Evolutionary conservation across 228 moss, liverwort and hornwort species (phyloP).

Genomic region (Sphagnum fallax): DNA sequence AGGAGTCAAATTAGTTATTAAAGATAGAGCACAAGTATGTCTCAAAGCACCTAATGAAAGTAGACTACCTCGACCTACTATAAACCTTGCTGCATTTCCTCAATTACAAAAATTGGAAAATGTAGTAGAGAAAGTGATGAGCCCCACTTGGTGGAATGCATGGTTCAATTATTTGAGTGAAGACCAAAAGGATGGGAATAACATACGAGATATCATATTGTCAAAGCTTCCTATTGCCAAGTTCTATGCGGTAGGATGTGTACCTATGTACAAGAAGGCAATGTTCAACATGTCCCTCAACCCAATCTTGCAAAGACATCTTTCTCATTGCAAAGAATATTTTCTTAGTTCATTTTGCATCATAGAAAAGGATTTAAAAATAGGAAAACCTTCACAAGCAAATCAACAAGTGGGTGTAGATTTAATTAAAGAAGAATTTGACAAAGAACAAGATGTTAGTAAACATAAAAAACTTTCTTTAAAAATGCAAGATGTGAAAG

Average conservation of each 20-base stretch:
- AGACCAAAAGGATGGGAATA: slow-evolving; percentile 28
- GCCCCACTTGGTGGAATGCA: slow-evolving; percentile 27
- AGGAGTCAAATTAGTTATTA: neutral
- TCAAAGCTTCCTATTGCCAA: slow-evolving; percentile 40
- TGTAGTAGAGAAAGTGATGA: slow-evolving; percentile 6
- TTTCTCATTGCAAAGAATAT: slow-evolving; percentile 37
- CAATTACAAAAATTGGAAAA: slow-evolving; percentile 13
- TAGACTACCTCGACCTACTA: slow-evolving; percentile 16
- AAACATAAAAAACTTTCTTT: too few species aligned
- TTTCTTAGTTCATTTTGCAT: slow-evolving; percentile 43
- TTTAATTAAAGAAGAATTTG: neutral
- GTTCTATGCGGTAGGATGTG: slow-evolving; percentile 30
- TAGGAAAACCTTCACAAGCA: too few species aligned
- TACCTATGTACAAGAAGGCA: slow-evolving; percentile 22
- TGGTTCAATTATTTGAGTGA: slow-evolving; percentile 48
- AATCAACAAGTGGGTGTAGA: neutral
- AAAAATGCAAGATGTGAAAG: neutral
- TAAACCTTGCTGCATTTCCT: slow-evolving; percentile 14
- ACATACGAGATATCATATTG: slow-evolving; percentile 48
- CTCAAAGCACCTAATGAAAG: slow-evolving; percentile 2
- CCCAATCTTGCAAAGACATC: slow-evolving; percentile 25
- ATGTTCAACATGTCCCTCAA: slow-evolving; percentile 31
- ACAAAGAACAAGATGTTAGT: neutral
- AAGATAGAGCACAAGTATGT: slow-evolving; percentile 7
- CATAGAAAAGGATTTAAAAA: slow-evolving; percentile 17